These are phyloP conservation scores for Ballota nigra DNA, from an alignment of 257 asterid species.

Conservation along the genomic window DNA sequence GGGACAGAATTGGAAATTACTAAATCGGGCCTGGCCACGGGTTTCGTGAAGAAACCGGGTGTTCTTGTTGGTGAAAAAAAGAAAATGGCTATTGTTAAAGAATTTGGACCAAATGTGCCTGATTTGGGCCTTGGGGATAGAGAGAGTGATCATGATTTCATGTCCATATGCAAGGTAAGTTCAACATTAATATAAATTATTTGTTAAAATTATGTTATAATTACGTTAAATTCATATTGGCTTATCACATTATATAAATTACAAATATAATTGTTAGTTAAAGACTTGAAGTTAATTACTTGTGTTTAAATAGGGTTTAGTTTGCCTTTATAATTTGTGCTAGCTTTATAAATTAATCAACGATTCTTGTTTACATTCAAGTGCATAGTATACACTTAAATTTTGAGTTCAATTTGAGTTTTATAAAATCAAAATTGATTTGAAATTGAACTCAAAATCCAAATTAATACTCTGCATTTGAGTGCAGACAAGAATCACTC, in stretches of 20 bases:
- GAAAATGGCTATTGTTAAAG: constrained; percentile 43
- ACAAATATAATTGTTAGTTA: background rate
- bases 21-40: constrained; percentile 64
- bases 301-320: background rate
- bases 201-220: too few species aligned
- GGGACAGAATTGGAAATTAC: constrained; percentile 74
- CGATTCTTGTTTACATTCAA: too few species aligned
- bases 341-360: too few species aligned
- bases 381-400: too few species aligned
- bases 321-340: background rate
- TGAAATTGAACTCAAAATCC: too few species aligned
- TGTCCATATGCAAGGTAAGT: constrained; percentile 81
- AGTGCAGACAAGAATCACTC: too few species aligned
- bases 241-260: too few species aligned
- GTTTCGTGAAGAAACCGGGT: constrained; percentile 66
- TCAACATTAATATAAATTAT: background rate
- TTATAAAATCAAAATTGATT: too few species aligned
- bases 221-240: background rate
- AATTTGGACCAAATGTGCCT: constrained; percentile 55
- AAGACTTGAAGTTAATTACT: background rate
- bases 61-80: constrained; percentile 56
- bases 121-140: constrained; percentile 75
- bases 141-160: constrained; percentile 57
- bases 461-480: too few species aligned
- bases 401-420: too few species aligned